phyloP scores from a whole-genome alignment of 306 rosid genomes.

The Quercus engelmannii region DNA sequence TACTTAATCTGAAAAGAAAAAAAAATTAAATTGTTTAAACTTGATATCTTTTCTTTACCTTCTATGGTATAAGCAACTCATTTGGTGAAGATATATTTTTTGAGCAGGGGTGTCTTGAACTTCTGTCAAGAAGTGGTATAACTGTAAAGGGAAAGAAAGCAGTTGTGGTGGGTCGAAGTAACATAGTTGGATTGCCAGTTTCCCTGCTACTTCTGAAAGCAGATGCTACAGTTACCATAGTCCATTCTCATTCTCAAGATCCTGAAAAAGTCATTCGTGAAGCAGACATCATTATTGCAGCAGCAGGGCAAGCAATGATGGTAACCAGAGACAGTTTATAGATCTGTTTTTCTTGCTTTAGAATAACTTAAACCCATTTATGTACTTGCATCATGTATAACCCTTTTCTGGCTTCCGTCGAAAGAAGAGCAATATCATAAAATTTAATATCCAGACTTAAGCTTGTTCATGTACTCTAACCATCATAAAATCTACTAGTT shows the following conservation, averaged over 20 bases:
- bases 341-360: neutral
- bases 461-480: neutral
- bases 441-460: neutral
- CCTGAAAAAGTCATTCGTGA: slow-evolving; percentile 67
- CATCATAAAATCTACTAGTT: neutral
- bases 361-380: neutral
- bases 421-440: neutral
- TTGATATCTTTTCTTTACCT: no score
- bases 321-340: slow-evolving; percentile 30
- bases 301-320: slow-evolving; percentile 90
- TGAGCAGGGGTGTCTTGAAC: slow-evolving; percentile 82
- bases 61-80: no score
- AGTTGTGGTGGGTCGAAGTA: slow-evolving; percentile 93
- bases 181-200: slow-evolving; percentile 91
- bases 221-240: slow-evolving; percentile 79
- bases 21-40: no score
- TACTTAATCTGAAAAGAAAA: neutral
- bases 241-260: slow-evolving; percentile 66
- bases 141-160: slow-evolving; percentile 75
- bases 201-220: slow-evolving; percentile 84
- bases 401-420: slow-evolving; percentile 7
- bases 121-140: slow-evolving; percentile 74
- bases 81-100: neutral
- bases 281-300: slow-evolving; percentile 90
- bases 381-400: neutral